A percentile compares a stretch with the other conserved stretches of the same genome.
Conservation (phyloP, 257 asterid genomes). For the Penstemon newberryi region DNA sequence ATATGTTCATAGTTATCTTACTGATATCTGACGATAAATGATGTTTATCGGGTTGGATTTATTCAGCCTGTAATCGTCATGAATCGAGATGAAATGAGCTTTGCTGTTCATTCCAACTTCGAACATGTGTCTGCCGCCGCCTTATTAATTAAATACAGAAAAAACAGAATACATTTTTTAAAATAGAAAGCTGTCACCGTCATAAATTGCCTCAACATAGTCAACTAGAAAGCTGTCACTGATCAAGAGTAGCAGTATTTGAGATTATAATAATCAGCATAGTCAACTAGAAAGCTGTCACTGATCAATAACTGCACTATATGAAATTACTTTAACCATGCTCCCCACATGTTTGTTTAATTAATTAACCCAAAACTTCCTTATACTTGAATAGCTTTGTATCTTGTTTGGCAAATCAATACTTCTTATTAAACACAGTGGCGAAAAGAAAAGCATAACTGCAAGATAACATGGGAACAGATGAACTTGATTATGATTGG, state of each 20-base stretch:
- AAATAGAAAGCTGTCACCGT: slow-evolving; percentile 42
- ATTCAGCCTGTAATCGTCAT: too few relatives aligned
- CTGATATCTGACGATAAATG: too few relatives aligned
- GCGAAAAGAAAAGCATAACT: neutral
- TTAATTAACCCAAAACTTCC: slow-evolving; percentile 17
- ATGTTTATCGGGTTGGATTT: too few relatives aligned
- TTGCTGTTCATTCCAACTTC: too few relatives aligned
- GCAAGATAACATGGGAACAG: slow-evolving; percentile 31
- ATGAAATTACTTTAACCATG: slow-evolving; percentile 24
- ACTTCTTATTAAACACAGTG: neutral
- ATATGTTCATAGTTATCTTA: too few relatives aligned
- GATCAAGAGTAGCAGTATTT: slow-evolving; percentile 28
- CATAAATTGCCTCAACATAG: slow-evolving; percentile 26
- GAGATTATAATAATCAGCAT: slow-evolving; percentile 17
- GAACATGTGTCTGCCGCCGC: too few relatives aligned
- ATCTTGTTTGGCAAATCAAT: neutral
- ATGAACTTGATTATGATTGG: slow-evolving; percentile 44
- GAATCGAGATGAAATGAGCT: too few relatives aligned
- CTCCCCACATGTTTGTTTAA: slow-evolving; percentile 39
- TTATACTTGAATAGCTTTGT: neutral
- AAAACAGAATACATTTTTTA: too few relatives aligned
- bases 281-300: slow-evolving; percentile 50
- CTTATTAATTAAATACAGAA: too few relatives aligned
- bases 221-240: slow-evolving; percentile 48
- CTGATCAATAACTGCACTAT: slow-evolving; percentile 28